A percentile compares a stretch with the other conserved stretches of the same genome.
These are phyloP conservation scores for Carex kokanica DNA, from an alignment of 176 grass and related monocot genomes.

Conservation along the genomic window DNA sequence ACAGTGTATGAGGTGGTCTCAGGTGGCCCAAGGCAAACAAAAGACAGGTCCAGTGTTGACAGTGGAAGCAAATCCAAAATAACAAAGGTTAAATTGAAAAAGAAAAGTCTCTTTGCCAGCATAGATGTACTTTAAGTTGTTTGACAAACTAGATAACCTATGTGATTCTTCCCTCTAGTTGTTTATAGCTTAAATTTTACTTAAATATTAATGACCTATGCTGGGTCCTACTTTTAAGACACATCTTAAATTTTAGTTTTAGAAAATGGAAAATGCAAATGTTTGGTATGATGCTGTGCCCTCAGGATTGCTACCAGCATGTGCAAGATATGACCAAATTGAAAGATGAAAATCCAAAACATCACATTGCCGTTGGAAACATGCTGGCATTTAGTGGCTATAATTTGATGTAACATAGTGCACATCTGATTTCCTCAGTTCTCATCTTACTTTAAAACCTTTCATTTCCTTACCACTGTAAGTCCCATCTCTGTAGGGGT, in stretches of 20 bases:
- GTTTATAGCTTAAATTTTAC: neutral
- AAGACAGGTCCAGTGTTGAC: constrained; percentile 61
- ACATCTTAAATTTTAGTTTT: neutral
- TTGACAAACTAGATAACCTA: neutral
- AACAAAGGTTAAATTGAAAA: constrained; percentile 48
- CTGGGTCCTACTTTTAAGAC: neutral
- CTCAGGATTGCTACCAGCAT: neutral
- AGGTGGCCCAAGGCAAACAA: constrained; percentile 38
- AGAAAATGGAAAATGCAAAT: neutral
- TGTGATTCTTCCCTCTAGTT: constrained; percentile 3
- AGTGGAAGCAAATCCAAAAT: constrained; percentile 69
- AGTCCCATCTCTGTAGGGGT: neutral
- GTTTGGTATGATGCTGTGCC: neutral
- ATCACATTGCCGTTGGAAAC: neutral
- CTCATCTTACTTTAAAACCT: neutral
- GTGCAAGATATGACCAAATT: neutral
- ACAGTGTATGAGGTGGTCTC: constrained; percentile 83
- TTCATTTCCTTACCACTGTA: neutral
- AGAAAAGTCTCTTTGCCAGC: neutral
- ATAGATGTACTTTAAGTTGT: neutral
- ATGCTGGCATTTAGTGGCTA: neutral
- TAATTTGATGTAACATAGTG: neutral
- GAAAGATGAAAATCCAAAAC: neutral
- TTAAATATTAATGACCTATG: neutral
- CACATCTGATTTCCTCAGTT: neutral